These are phyloP conservation scores for Paramecium sexaurelia DNA, from an alignment of 73 alveolate species.

Conservation along the genomic window DNA sequence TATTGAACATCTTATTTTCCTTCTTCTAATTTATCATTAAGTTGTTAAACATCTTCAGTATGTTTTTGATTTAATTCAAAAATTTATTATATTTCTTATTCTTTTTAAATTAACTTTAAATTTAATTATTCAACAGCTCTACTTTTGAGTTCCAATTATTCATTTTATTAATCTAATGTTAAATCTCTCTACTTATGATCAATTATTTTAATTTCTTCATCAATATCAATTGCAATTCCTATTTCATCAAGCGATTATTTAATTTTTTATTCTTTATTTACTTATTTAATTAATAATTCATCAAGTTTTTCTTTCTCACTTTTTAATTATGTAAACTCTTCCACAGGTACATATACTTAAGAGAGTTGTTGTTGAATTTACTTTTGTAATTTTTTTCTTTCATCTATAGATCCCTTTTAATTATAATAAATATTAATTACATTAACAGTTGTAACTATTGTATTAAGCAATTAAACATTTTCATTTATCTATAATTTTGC, in stretches of 20 bases:
- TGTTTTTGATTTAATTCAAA: not conserved
- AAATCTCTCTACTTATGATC: slow-evolving; percentile 1
- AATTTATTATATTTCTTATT: not conserved
- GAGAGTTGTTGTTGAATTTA: not conserved
- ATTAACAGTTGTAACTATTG: not conserved
- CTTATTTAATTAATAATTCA: not conserved
- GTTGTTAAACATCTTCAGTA: not conserved
- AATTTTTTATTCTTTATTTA: not conserved
- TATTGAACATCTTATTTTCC: not conserved
- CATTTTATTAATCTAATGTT: not conserved
- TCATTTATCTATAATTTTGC: not conserved
- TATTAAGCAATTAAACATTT: not conserved
- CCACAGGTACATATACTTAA: not conserved
- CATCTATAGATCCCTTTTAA: not conserved
- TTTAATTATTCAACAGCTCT: slow-evolving; percentile 19
- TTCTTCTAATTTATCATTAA: not conserved
- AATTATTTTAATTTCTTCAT: not conserved
- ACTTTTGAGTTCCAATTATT: not conserved
- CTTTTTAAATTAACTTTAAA: not conserved
- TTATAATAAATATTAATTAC: not conserved
- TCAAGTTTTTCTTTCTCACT: not conserved
- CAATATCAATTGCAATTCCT: not conserved
- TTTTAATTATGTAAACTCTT: not conserved
- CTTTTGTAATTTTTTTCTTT: not conserved
- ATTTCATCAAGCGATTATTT: not conserved